Evolutionary conservation across 768 basidiomycete genomes (phyloP).

Genomic region (Sporobolomyces phaffii): DNA sequence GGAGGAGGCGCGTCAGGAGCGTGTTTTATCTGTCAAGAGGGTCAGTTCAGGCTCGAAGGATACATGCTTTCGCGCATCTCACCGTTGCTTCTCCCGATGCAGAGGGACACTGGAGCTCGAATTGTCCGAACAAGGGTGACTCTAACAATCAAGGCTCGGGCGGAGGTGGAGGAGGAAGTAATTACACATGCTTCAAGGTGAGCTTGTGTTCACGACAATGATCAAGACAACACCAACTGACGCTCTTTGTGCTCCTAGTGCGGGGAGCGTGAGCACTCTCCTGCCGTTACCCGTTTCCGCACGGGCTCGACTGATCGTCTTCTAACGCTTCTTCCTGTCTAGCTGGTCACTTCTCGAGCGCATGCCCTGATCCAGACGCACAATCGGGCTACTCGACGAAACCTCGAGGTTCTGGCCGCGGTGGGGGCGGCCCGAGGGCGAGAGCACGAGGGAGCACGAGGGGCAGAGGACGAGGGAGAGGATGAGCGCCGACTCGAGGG

Average conservation of each 20-base stretch:
- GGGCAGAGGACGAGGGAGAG: neutral
- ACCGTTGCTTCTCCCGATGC: neutral
- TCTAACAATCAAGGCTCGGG: neutral
- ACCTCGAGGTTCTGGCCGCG: neutral
- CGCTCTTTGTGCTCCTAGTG: too few relatives aligned
- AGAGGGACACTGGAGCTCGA: constrained; percentile 14
- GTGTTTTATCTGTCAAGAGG: neutral
- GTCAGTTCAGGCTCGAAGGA: too few relatives aligned
- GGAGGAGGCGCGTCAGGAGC: constrained; percentile 4
- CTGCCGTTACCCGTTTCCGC: too few relatives aligned
- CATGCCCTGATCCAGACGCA: neutral
- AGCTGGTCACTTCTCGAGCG: constrained; percentile 9
- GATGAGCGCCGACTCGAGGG: neutral
- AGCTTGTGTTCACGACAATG: neutral
- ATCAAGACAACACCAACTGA: too few relatives aligned
- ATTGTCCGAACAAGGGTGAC: constrained; percentile 4
- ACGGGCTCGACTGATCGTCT: too few relatives aligned
- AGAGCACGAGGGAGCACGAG: neutral
- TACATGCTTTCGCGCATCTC: too few relatives aligned
- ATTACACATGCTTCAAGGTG: constrained; percentile 5
- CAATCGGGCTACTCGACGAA: neutral
- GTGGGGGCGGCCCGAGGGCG: neutral
- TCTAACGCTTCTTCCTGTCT: too few relatives aligned
- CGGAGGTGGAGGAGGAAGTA: neutral
- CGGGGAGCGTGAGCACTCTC: constrained; percentile 1